phyloP scores from a whole-genome alignment of 2,329 filamentous ascomycete species.

The Cladosporium phlei region DNA sequence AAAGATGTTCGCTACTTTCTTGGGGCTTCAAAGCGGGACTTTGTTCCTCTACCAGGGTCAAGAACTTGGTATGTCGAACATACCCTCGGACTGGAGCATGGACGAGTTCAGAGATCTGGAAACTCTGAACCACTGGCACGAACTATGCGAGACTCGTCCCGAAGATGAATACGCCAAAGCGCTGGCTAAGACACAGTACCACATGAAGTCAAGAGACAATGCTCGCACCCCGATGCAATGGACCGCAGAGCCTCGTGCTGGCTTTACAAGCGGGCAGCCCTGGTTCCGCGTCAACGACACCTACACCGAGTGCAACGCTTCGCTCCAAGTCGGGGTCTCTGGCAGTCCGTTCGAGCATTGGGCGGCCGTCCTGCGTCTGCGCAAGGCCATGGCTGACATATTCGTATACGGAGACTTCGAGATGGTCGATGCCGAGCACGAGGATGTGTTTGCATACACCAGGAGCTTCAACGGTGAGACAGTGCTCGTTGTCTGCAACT shows the following conservation, averaged over 20 bases:
- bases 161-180: constrained; percentile 44
- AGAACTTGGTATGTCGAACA: constrained; percentile 48
- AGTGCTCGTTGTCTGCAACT: constrained; percentile 16
- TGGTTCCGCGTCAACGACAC: constrained; percentile 59
- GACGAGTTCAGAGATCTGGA: constrained; percentile 50
- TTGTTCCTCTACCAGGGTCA: constrained; percentile 50
- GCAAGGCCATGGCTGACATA: constrained; percentile 53
- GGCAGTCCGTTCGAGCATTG: constrained; percentile 57
- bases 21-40: constrained; percentile 34
- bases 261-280: constrained; percentile 51
- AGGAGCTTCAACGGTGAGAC: constrained; percentile 6
- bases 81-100: constrained; percentile 40
- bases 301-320: constrained; percentile 53
- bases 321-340: constrained; percentile 49
- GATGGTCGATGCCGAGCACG: constrained; percentile 16
- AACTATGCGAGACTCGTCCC: constrained; percentile 36
- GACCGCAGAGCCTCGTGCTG: constrained; percentile 52
- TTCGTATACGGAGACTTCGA: constrained; percentile 53
- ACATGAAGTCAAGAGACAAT: constrained; percentile 11
- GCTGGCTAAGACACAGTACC: constrained; percentile 37
- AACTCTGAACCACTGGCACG: constrained; percentile 53
- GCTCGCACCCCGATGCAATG: constrained; percentile 60
- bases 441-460: constrained; percentile 18
- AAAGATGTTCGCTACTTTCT: constrained; percentile 47
- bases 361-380: constrained; percentile 50